Evolutionary conservation across 2,329 filamentous ascomycete genomes (phyloP), one percentile per base, ranked within the genome.

Genomic region (Diaporthe amygdali): DNA sequence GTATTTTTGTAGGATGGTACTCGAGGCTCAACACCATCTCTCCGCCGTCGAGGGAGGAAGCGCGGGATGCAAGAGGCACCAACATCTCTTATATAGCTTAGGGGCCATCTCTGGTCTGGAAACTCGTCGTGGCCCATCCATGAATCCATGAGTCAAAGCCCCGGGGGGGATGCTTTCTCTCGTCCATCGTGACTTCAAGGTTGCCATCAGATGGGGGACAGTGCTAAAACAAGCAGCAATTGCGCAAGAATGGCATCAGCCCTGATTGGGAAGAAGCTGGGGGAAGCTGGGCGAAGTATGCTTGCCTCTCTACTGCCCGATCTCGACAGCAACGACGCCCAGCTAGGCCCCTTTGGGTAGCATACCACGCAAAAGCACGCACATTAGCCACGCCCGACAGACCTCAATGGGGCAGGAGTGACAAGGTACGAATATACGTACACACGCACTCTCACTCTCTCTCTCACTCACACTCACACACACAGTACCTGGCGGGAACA

Each of bases 231-330:
- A 32, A 63, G 39, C 39, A 63, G 56, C 39, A 37, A 68, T 68
- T 56, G 66, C 52, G 66, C 66, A 68, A 59, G 51, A 68, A 68
- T 68, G 51, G 39, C 66, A 68, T 55, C 66, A 68, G 39, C 66
- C 66, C 54, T 39, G 66, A 68, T 47, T 56, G 66, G 51, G 54
- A 55, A 68, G 51, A 56, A 56, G 66, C 51, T 47, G 27, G 66
- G 51, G 41, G 66, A 68, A 68, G 54, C 52, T 27, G 32, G 51
- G 66, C 66, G 66, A 68, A 68, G 41, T 27, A 9, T 44, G 7
- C 30, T 17, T 34, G 25, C 8, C 14, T 34, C 20, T 32, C 20
- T 32, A 27, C 44, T 46, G 52, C 51, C 66, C 44, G 52, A 49
- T 49, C 27, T 49, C 51, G 52, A 56, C 52, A 41, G 20, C 41